Evolutionary conservation across 2,329 filamentous ascomycete genomes (phyloP).

Genomic region (Diplodia corticola): DNA sequence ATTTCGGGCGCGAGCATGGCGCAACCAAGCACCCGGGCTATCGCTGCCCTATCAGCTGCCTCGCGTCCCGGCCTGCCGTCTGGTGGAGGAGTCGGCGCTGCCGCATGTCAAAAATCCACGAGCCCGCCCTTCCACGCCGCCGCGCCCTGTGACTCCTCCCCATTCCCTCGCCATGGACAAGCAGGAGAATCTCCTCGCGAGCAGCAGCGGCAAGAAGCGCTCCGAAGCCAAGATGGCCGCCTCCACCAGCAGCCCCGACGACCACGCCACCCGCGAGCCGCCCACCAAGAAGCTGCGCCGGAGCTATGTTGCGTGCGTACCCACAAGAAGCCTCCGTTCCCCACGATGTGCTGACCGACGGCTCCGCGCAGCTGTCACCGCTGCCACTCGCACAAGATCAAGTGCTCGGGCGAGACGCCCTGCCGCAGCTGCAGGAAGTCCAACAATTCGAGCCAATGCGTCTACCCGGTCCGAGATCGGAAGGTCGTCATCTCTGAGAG

Average conservation of each 20-base stretch:
- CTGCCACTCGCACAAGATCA: constrained; percentile 32
- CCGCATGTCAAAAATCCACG: background rate
- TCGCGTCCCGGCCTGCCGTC: background rate
- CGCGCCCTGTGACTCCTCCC: background rate
- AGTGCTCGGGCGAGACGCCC: constrained; percentile 31
- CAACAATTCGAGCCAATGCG: constrained; percentile 26
- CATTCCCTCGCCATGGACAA: background rate
- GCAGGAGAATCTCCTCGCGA: constrained; percentile 10
- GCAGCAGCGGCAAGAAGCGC: constrained; percentile 18
- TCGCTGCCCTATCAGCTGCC: constrained; percentile 20
- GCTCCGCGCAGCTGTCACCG: constrained; percentile 26
- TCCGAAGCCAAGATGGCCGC: constrained; percentile 4
- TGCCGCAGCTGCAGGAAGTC: constrained; percentile 28
- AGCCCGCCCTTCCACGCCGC: background rate
- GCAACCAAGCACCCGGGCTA: constrained; percentile 15
- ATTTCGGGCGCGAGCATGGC: constrained; percentile 15
- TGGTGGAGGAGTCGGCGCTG: constrained; percentile 15
- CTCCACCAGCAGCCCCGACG: constrained; percentile 10
- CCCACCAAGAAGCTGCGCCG: constrained; percentile 21
- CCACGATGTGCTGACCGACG: background rate
- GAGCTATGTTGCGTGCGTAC: constrained; percentile 22
- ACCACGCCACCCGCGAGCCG: constrained; percentile 9
- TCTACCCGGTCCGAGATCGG: constrained; percentile 28
- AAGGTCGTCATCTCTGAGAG: constrained; percentile 30
- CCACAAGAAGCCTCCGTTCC: background rate